Conservation (phyloP, 1,139 yeast genomes). For the Candida frijolesensis region DNA sequence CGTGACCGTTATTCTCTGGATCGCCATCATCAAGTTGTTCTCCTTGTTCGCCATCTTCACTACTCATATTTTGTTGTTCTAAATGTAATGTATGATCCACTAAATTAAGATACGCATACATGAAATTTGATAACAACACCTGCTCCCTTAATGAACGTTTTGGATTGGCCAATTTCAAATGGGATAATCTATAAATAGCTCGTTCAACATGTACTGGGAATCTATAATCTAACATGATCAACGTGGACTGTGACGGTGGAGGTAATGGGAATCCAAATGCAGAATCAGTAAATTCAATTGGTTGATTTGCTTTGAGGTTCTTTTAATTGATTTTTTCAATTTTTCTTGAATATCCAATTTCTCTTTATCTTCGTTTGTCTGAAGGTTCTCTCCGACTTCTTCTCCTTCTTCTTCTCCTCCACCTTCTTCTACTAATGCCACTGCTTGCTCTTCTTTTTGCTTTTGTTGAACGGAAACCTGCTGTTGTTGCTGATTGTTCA, state of each 20-base stretch:
- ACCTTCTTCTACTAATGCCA: constrained; percentile 5
- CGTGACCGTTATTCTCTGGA: constrained; percentile 5
- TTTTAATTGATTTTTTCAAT: constrained; percentile 44
- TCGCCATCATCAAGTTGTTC: constrained; percentile 13
- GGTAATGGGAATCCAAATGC: constrained; percentile 88
- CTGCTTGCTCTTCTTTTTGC: constrained; percentile 13
- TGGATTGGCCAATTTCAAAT: constrained; percentile 90
- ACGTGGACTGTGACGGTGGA: constrained; percentile 72
- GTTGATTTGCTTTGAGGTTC: constrained; percentile 60
- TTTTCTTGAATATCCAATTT: constrained; percentile 50
- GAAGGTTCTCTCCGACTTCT: constrained; percentile 8
- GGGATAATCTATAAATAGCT: constrained; percentile 90
- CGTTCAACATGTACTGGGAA: constrained; percentile 95
- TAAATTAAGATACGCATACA: constrained; percentile 93
- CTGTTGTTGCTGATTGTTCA: background rate
- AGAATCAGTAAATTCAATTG: constrained; percentile 75
- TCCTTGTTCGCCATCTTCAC: constrained; percentile 15
- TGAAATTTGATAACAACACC: constrained; percentile 88
- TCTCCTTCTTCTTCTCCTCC: constrained; percentile 6
- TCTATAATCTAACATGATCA: constrained; percentile 79
- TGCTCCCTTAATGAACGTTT: constrained; percentile 89
- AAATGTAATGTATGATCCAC: constrained; percentile 86
- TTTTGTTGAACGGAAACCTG: background rate
- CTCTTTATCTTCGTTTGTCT: constrained; percentile 29
- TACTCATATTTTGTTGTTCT: constrained; percentile 50